Evolutionary conservation across 1,284 basidiomycete species (phyloP), one percentile per base, ranked within the genome.

Genomic region (Marasmius fiardii): DNA sequence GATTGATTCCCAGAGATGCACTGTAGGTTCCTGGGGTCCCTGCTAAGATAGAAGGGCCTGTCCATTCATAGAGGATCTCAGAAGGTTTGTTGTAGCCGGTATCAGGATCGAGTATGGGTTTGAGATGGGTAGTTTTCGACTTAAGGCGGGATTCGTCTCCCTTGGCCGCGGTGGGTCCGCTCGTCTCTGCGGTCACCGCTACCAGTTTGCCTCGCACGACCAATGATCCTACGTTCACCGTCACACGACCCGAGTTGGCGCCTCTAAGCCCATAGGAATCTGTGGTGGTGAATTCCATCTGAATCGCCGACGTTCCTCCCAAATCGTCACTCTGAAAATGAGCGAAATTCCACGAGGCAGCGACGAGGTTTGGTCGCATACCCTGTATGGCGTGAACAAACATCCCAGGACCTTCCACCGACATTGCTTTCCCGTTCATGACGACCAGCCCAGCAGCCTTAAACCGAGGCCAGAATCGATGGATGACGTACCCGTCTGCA

Each of bases 311-410:
- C 10, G 93, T 88, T 8, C 88, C 87, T n/a, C 85, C 90, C 64
- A 83, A 75, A 56, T 81, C 71, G 48, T 77, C 65, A 72, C 85
- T 84, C 73, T 91, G 78, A 81, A 99, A 99, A 74, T 92, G 83
- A 52, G 80, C 88, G 77, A 99, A 99, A 79, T 98, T 98, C 97
- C 97, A 99, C 21, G 88, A 78, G 16, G 92, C 78, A 3, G 97
- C 97, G 60, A 98, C 86, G 55, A 95, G 82, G 72, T 99, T 94
- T 53, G 95, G 94, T 10, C 95, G 85, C 94, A 99, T 98, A 65
- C 95, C 96, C 72, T 99, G 97, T 70, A 99, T 96, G 26, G 97
- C 96, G 71, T 97, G 93, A 21, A 97, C 82, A 68, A 98, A 90
- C 86, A 95, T 92, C 37, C 92, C 95, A n/a, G 85, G 78, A 43